Evolutionary conservation across 345 rosid genomes (phyloP), one percentile per base, ranked within the genome.

Genomic region (Acer negundo): DNA sequence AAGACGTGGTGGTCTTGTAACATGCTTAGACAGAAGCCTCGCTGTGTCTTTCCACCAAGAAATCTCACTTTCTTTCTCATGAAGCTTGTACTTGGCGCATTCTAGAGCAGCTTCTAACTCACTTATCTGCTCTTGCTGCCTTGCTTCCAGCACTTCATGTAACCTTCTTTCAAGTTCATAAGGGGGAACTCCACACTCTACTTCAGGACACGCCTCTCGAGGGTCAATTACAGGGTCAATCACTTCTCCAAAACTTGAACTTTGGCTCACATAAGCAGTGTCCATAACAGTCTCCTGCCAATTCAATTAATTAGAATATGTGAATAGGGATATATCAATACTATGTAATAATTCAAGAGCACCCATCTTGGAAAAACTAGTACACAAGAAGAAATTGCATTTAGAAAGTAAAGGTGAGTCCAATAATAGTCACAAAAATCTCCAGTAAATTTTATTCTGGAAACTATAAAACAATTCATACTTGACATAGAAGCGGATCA

Each of bases 21-120:
- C 77, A 76, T 87, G 87, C 74, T 76, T 75, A 63, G 92, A 83
- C 55, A 88, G 73, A 49, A 87, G 77, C 35, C 69, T 69, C 24
- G 94, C 97, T 7, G 91, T 89, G 80, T 87, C 95, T 82, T 87
- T 93, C 98, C 95, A 95, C 97, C 90, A 87, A 11, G 87, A 84
- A 63, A 85, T 82, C 89, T 95, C 97, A 28, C 69, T 64, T 56
- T 95, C 95, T 62, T 89, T 90, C 82, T 87, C 84, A 3, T 35
- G 72, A 35, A 93, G 95, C 83, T 78, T 87, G 55, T 72, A 70
- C 62, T 80, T 80, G 53, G 85, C 81, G 44, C 76, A 70, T 69
- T 80, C 82, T 67, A 95, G 73, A 65, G 89, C 90, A 49, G 73
- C 78, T 86, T 93, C 89, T 1, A 95, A 85, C 86, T 90, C 93